phyloP scores from a whole-genome alignment of 2,329 filamentous ascomycete genomes.

The Epichloe uncinata region DNA sequence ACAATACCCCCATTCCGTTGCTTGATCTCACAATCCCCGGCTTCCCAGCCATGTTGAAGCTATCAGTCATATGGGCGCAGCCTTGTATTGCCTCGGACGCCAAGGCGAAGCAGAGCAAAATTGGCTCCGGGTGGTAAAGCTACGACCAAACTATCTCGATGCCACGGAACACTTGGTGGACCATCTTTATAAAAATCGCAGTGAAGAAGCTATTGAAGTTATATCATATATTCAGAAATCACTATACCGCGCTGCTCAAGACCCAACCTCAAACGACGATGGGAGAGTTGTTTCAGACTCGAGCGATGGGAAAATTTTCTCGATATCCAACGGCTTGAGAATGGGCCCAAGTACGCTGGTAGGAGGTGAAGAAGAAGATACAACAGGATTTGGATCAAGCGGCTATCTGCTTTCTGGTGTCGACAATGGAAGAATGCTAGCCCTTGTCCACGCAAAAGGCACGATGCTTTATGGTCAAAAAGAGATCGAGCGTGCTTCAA shows the following conservation, averaged over 20 bases:
- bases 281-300: background rate
- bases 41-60: slow-evolving; percentile 68
- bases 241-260: slow-evolving; percentile 29
- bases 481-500: slow-evolving; percentile 65
- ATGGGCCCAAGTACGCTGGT: background rate
- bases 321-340: background rate
- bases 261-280: background rate
- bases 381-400: slow-evolving; percentile 21
- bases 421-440: slow-evolving; percentile 86
- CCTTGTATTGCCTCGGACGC: slow-evolving; percentile 69
- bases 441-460: slow-evolving; percentile 94
- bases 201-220: slow-evolving; percentile 71
- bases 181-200: slow-evolving; percentile 70
- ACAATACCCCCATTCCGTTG: slow-evolving; percentile 15
- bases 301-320: background rate
- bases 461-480: slow-evolving; percentile 92
- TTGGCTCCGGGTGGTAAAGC: slow-evolving; percentile 74
- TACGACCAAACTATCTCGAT: slow-evolving; percentile 81
- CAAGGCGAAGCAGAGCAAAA: slow-evolving; percentile 73
- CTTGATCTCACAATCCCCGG: slow-evolving; percentile 8
- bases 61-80: slow-evolving; percentile 83
- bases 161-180: slow-evolving; percentile 90
- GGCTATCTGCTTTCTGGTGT: slow-evolving; percentile 73
- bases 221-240: slow-evolving; percentile 75
- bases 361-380: background rate